A percentile compares a stretch with the other conserved stretches of the same genome.
Evolutionary conservation across 495 filamentous ascomycete species (phyloP).

Genomic region (Beverwykella pulmonaria): DNA sequence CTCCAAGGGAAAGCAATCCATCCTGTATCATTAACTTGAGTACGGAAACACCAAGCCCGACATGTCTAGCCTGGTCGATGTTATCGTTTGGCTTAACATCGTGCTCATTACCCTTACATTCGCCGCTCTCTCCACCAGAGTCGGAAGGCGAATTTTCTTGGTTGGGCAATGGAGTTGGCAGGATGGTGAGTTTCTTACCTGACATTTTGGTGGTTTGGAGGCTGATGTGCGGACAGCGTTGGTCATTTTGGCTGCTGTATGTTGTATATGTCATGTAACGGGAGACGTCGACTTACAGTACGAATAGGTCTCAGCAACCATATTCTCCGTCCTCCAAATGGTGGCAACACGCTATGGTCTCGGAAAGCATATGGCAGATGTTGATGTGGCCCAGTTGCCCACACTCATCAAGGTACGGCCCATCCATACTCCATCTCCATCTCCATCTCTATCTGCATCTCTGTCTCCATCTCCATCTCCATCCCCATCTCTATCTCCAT

Average conservation of each 20-base stretch:
- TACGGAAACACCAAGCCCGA: background rate
- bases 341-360: conserved; percentile 8
- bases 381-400: background rate
- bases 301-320: conserved; percentile 15
- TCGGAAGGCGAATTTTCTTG: conserved; percentile 21
- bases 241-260: conserved; percentile 25
- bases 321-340: conserved; percentile 29
- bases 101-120: conserved; percentile 24
- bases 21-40: background rate
- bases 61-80: conserved; percentile 13
- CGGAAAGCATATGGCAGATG: conserved; percentile 12
- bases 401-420: conserved; percentile 17
- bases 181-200: conserved; percentile 29
- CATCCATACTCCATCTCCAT: background rate
- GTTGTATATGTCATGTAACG: background rate
- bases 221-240: conserved; percentile 12
- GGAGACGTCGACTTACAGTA: background rate
- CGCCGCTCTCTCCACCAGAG: conserved; percentile 16
- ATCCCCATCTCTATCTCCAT: too few species aligned
- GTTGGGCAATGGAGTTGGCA: conserved; percentile 26
- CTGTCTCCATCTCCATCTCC: too few species aligned
- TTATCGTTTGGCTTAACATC: conserved; percentile 32
- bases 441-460: too few species aligned
- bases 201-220: too few species aligned
- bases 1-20: background rate